Evolutionary conservation across 164 flowering plant species (phyloP), one percentile per base, ranked within the genome.

Genomic region (Berberis vulgaris): DNA sequence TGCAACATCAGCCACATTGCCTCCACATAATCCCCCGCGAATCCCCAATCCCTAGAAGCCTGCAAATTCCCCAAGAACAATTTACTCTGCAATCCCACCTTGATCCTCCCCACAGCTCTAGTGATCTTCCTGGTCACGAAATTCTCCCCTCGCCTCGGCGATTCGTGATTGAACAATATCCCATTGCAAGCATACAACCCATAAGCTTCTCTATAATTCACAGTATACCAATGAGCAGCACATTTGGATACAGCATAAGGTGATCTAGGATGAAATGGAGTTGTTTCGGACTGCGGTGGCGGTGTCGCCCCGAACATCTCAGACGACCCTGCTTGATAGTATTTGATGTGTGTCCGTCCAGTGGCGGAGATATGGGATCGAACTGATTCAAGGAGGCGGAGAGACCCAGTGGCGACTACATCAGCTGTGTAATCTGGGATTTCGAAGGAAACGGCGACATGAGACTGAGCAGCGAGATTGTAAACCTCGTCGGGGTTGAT

Each of bases 1-100:
- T 93, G 97, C 65, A 93, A 81, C 98, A 93, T 90, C 85, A 93
- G 12, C 97, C 98, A 93, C 98, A 93, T 93, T 12, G 97, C 98
- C 81, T 90, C 97, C 56, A 93, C 98, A 43, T 90, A 90, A 68
- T 90, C 97, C 46, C 97, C 97, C 0, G 96, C 96, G 55, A 93
- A 88, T 0, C 98, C 98, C 98, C 26, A 93, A 43, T 89, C 98
- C 70, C 97, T 77, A 9, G 88, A 81, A 1, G 94, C 96, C 75
- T 82, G 82, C 69, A 90, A 46, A 68, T 93, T 90, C 61, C 98
- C 98, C 71, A 93, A 55, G 66, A 90, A 90, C 61, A 93, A 70
- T 73, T 84, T 88, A 72, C 80, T 86, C 87, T 90, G 96, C 62
- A 93, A 63, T 57, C 96, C 26, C 26, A 26, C 26, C 26, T 26